Base-by-base conservation (phyloP, 1,139 yeast species). In the Scheffersomyces segobiensis region DNA sequence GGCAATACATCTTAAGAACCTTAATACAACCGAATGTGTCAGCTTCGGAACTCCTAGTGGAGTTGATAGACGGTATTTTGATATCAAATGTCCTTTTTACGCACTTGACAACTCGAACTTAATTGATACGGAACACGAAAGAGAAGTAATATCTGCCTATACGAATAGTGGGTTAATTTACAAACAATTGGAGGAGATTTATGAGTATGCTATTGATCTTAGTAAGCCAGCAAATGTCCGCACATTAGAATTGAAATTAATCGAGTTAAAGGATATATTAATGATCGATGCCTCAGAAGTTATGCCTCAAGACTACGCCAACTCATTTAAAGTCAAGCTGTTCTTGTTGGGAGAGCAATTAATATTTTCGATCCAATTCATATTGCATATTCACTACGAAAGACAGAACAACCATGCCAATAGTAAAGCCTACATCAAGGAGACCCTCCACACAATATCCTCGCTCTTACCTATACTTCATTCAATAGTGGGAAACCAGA, bases 1-100 rank as follows among this genome's bases (percentile, higher is more conserved):
- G 52, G 19, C 48, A 21, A 42, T 42, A 24, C 42, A 53, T 49
- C 22, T 53, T 18, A 48, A 48, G n/a, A 48, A 48, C n/a, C 50
- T 48, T 24, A 26, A 48, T 48, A 20, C 42, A 14, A 53, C 55
- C 8, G n/a, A 50, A 17, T 53, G 55, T 8, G 49, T 49, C 20
- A 49, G 46, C 26, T 48, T 42, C 17, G 55, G 55, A 19, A 21
- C 22, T 3, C 52, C 55, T n/a, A 26, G 42, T n/a, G 32, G 49
- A 19, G 42, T 53, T 14, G 49, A 53, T 49, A 50, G 26, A 19
- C 42, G 22, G 12, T 53, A 53, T 24, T 53, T 21, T 39, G 55
- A 53, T 32, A 53, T 50, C 47, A 53, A 49, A 18, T 53, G 55
- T 19, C 55, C 55, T 3, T 32, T 46, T 5, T 50, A 53, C 24